Evolutionary conservation across 148 eudicot species (phyloP).

Genomic region (Pharnaceum exiguum): DNA sequence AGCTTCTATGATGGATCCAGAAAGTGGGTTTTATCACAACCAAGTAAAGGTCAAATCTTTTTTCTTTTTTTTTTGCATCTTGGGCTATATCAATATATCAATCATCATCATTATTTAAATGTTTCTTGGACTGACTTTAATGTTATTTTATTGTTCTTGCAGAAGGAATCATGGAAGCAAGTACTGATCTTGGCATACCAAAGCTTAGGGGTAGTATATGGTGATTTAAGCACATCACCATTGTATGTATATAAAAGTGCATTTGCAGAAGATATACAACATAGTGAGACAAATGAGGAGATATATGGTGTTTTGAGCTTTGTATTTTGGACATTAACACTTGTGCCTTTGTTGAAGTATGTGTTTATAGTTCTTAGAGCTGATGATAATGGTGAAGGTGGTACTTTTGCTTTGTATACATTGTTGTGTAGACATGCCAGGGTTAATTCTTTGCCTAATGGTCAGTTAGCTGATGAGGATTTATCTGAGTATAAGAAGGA

Average conservation of each 20-base stretch:
- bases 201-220: constrained; percentile 90
- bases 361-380: constrained; percentile 87
- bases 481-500: constrained; percentile 70
- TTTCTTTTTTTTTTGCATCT: not conserved
- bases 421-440: constrained; percentile 83
- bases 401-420: constrained; percentile 91
- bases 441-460: constrained; percentile 76
- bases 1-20: constrained; percentile 70
- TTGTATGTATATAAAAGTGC: constrained; percentile 75
- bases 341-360: constrained; percentile 74
- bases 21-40: constrained; percentile 60
- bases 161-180: constrained; percentile 87
- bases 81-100: constrained; percentile 2
- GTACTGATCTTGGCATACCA: constrained; percentile 81
- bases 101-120: not conserved
- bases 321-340: constrained; percentile 80
- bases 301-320: constrained; percentile 83
- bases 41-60: constrained; percentile 58
- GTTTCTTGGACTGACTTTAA: not conserved
- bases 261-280: constrained; percentile 84
- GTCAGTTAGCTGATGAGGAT: constrained; percentile 81
- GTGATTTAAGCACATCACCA: constrained; percentile 91
- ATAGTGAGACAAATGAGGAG: constrained; percentile 84
- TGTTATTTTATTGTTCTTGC: constrained; percentile 19
- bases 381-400: constrained; percentile 98